Evolutionary conservation across 2,329 filamentous ascomycete genomes (phyloP).

Genomic region (Colletotrichum sansevieriae): DNA sequence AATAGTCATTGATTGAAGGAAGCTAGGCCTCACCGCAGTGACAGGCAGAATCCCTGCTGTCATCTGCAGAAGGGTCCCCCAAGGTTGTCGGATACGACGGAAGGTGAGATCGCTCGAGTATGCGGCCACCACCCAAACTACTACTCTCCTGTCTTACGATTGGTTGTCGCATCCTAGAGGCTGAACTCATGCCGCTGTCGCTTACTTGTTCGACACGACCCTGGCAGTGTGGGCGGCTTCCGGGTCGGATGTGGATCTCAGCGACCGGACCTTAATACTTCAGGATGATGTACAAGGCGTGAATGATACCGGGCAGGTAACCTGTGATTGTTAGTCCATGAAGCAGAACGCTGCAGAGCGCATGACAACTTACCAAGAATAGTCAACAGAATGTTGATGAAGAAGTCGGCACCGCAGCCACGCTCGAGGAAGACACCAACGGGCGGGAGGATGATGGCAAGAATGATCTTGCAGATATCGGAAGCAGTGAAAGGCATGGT

Average conservation of each 20-base stretch:
- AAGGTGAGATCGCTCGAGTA: conserved; percentile 30
- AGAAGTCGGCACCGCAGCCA: conserved; percentile 86
- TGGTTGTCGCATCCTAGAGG: not conserved
- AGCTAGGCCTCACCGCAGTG: conserved; percentile 10
- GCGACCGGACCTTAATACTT: conserved; percentile 74
- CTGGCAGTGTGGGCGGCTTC: not conserved
- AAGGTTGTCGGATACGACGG: conserved; percentile 31
- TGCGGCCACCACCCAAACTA: conserved; percentile 7
- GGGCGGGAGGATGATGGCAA: conserved; percentile 91
- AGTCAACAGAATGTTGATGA: conserved; percentile 94
- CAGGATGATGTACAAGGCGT: conserved; percentile 93
- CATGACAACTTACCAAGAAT: conserved; percentile 67
- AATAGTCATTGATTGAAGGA: conserved; percentile 8
- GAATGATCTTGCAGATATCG: conserved; percentile 78
- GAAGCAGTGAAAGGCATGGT: conserved; percentile 70
- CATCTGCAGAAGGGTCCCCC: conserved; percentile 1
- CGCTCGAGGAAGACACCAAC: conserved; percentile 95
- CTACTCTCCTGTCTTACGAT: not conserved
- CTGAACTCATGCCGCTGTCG: conserved; percentile 17
- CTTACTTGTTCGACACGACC: conserved; percentile 11
- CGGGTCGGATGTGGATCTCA: not conserved
- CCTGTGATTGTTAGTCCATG: conserved; percentile 51
- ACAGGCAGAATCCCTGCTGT: conserved; percentile 11
- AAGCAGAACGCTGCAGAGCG: conserved; percentile 1
- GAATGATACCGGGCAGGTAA: conserved; percentile 86